Percentiles rank a stretch among this genome's conserved stretches.
Evolutionary conservation across 805 yeast species (phyloP).

Genomic region (Saccharomycopsis sp.): DNA sequence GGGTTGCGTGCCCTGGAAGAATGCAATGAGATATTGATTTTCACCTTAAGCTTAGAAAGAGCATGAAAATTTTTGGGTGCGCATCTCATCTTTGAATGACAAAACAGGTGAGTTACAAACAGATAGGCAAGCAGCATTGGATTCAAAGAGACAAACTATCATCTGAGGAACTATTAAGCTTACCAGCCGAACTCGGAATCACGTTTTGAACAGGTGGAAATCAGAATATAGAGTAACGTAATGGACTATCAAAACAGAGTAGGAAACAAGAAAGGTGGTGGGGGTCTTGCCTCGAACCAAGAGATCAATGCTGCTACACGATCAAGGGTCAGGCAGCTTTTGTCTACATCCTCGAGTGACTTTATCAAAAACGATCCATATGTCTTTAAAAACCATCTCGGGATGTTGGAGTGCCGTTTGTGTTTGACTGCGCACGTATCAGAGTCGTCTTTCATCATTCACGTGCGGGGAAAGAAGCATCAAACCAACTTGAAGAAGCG

Average conservation of each 20-base stretch:
- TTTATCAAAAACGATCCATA: conserved; percentile 63
- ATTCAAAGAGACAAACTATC: too few relatives aligned
- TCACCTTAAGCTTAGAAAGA: too few relatives aligned
- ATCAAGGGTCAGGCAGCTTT: conserved; percentile 59
- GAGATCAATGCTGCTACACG: conserved; percentile 65
- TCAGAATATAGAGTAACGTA: too few relatives aligned
- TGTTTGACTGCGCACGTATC: conserved; percentile 79
- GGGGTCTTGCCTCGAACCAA: conserved; percentile 75
- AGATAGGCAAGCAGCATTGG: too few relatives aligned
- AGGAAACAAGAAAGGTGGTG: conserved; percentile 86
- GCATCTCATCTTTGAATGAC: too few relatives aligned
- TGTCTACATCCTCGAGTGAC: conserved; percentile 33
- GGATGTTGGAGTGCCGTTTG: conserved; percentile 74
- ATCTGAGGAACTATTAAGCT: too few relatives aligned
- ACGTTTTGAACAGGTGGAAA: too few relatives aligned
- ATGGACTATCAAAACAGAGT: conserved; percentile 91
- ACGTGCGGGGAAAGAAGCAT: conserved; percentile 80
- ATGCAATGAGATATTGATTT: too few relatives aligned
- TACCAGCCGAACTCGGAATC: too few relatives aligned
- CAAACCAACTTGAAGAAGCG: conserved; percentile 64
- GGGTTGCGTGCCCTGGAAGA: not conserved
- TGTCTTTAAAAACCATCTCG: conserved; percentile 76
- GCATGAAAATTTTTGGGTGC: not conserved
- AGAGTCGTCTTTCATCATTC: conserved; percentile 77
- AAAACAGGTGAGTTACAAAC: too few relatives aligned